Evolutionary conservation across 192 early-diverging fungal species (phyloP).

Genomic region (Linnemannia elongata): DNA sequence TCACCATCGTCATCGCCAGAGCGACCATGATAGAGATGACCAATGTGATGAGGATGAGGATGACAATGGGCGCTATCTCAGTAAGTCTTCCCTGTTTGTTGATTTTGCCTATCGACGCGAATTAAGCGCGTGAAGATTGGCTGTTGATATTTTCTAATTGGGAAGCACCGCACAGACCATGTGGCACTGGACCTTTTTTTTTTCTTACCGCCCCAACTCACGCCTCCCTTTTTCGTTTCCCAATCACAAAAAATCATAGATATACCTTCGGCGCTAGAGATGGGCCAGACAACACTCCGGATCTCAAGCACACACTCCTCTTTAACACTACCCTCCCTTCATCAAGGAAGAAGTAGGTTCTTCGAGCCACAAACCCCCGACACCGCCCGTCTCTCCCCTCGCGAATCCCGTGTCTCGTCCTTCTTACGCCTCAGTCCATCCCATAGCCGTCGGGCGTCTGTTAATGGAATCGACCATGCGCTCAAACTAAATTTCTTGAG

Average conservation of each 20-base stretch:
- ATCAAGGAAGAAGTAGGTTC: too few species aligned
- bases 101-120: background rate
- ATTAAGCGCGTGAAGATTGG: background rate
- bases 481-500: conserved; percentile 40
- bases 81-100: background rate
- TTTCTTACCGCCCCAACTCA: too few species aligned
- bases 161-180: background rate
- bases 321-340: background rate
- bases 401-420: background rate
- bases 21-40: background rate
- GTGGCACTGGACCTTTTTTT: too few species aligned
- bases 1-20: background rate
- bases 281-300: background rate
- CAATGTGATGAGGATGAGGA: background rate
- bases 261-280: background rate
- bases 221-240: too few species aligned
- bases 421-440: background rate
- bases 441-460: background rate
- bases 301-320: background rate
- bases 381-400: background rate
- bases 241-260: background rate
- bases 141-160: background rate
- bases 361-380: background rate
- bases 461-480: conserved; percentile 32
- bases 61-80: background rate